These are phyloP conservation scores for Hymenoscyphus albidus DNA, from an alignment of 2,329 filamentous ascomycete genomes.

Conservation along the genomic window DNA sequence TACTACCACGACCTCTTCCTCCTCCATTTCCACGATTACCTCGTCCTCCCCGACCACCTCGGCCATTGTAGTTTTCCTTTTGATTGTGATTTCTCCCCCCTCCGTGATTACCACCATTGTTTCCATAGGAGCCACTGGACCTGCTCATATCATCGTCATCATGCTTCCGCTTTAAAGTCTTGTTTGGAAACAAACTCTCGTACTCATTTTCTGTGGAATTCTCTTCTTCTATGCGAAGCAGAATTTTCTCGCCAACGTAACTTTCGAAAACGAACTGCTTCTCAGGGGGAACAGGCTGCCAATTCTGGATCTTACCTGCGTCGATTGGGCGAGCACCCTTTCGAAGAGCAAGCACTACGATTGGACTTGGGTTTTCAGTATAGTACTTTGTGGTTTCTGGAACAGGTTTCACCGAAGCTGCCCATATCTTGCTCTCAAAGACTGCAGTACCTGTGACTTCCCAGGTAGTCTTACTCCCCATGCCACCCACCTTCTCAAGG, in stretches of 20 bases:
- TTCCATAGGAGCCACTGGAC: slow-evolving; percentile 35
- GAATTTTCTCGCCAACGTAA: slow-evolving; percentile 79
- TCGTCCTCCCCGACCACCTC: slow-evolving; percentile 34
- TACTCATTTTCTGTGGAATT: slow-evolving; percentile 57
- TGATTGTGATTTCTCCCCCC: slow-evolving; percentile 34
- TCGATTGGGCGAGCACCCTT: slow-evolving; percentile 75
- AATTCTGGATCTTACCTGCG: slow-evolving; percentile 75
- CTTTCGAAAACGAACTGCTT: slow-evolving; percentile 76
- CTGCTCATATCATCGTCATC: slow-evolving; percentile 45
- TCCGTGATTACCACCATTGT: slow-evolving; percentile 35
- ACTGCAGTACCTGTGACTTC: slow-evolving; percentile 72
- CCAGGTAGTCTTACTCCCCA: slow-evolving; percentile 81
- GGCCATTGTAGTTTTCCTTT: slow-evolving; percentile 26
- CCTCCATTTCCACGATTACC: slow-evolving; percentile 36
- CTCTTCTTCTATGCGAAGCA: slow-evolving; percentile 76
- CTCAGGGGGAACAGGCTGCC: slow-evolving; percentile 71
- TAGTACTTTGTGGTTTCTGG: slow-evolving; percentile 64
- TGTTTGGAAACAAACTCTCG: slow-evolving; percentile 59
- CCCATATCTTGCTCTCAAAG: slow-evolving; percentile 82
- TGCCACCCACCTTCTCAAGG: slow-evolving; percentile 78
- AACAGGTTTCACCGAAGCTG: slow-evolving; percentile 71
- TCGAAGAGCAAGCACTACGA: slow-evolving; percentile 77
- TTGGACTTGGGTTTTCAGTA: slow-evolving; percentile 73
- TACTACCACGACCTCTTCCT: slow-evolving; percentile 28
- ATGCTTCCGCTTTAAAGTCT: slow-evolving; percentile 56